These are phyloP conservation scores for Colletotrichum cereale DNA, from an alignment of 2,329 filamentous ascomycete species.

Conservation along the genomic window DNA sequence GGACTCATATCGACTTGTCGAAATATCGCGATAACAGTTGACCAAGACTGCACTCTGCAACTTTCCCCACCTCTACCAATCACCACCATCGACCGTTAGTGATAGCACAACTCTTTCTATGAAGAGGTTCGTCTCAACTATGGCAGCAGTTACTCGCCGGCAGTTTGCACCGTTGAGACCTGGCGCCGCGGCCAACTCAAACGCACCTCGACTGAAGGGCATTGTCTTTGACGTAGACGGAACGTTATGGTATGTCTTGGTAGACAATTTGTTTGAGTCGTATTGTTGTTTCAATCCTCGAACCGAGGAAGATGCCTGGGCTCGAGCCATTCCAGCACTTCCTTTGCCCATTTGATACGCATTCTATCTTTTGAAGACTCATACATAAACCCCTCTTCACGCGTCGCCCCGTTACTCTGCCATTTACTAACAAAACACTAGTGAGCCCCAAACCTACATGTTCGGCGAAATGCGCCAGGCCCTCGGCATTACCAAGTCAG, in stretches of 20 bases:
- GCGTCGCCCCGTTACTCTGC: neutral
- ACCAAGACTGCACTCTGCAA: neutral
- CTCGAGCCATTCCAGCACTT: neutral
- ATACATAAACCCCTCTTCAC: neutral
- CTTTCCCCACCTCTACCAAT: neutral
- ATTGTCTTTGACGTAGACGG: conserved; percentile 95
- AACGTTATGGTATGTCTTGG: conserved; percentile 81
- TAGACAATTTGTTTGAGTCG: neutral
- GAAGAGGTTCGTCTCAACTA: conserved; percentile 54
- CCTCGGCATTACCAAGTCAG: conserved; percentile 77
- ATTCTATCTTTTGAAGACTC: neutral
- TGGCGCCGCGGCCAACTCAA: conserved; percentile 47
- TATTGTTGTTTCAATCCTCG: neutral
- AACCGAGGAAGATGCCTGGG: neutral
- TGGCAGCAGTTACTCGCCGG: conserved; percentile 56
- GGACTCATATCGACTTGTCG: conserved; percentile 3
- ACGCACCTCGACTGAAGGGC: conserved; percentile 64
- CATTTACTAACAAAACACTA: conserved; percentile 51
- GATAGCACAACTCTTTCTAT: conserved; percentile 9
- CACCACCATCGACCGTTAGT: neutral
- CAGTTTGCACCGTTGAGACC: conserved; percentile 69
- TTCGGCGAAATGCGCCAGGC: conserved; percentile 86
- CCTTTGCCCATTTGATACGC: no score
- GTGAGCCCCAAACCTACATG: conserved; percentile 95
- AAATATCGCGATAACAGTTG: conserved; percentile 4